phyloP scores from a whole-genome alignment of 495 filamentous ascomycete species.

The Gamarada debralockiae region DNA sequence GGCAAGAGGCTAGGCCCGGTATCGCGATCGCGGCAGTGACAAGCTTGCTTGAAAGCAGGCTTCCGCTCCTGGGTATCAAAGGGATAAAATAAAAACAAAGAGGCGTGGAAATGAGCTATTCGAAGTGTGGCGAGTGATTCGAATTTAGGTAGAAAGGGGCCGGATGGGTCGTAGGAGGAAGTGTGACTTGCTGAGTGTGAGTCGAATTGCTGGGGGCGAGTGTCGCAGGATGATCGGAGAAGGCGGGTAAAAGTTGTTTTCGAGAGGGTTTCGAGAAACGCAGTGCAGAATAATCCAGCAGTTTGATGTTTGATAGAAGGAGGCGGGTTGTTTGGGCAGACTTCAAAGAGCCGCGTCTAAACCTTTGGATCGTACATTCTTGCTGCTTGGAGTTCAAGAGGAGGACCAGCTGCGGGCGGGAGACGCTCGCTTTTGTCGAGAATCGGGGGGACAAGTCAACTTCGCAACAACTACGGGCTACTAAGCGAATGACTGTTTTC shows the following conservation, averaged over 20 bases:
- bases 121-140: constrained; percentile 9
- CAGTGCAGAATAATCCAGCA: not conserved
- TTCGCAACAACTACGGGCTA: no score
- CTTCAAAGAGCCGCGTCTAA: constrained; percentile 28
- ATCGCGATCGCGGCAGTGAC: constrained; percentile 11
- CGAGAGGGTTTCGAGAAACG: not conserved
- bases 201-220: constrained; percentile 5
- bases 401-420: constrained; percentile 15
- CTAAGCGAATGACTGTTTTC: no score
- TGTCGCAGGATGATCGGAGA: constrained; percentile 9
- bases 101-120: not conserved
- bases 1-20: constrained; percentile 19
- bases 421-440: constrained; percentile 18
- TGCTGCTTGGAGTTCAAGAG: constrained; percentile 6
- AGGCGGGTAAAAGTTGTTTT: constrained; percentile 5
- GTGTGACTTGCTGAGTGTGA: not conserved
- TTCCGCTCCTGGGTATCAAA: constrained; percentile 20
- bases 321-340: constrained; percentile 14
- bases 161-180: not conserved
- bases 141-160: constrained; percentile 13
- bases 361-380: constrained; percentile 22
- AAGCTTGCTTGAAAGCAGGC: constrained; percentile 18
- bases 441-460: no score
- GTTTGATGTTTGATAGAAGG: not conserved
- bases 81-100: constrained; percentile 19